These are phyloP conservation scores for Fonsecaea monophora DNA, from an alignment of 2,329 filamentous ascomycete genomes.

Conservation along the genomic window DNA sequence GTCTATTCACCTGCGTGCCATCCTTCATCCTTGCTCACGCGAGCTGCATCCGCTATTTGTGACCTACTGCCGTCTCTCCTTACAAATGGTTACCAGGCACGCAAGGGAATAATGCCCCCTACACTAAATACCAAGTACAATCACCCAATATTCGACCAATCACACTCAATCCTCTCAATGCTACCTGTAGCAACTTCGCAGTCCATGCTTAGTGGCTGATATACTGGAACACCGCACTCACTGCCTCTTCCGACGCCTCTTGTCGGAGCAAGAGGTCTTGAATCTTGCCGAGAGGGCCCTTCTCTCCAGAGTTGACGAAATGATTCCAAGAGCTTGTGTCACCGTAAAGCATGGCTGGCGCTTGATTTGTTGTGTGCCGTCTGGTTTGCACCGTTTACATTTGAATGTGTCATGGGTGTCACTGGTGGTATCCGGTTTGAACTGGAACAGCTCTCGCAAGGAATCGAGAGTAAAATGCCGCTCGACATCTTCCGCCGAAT, in stretches of 20 bases:
- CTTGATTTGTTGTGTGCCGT: slow-evolving; percentile 89
- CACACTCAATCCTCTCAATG: not conserved
- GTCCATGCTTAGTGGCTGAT: slow-evolving; percentile 75
- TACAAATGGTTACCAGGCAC: not conserved
- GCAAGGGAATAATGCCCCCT: slow-evolving; percentile 7
- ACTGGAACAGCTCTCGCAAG: slow-evolving; percentile 91
- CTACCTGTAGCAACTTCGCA: not conserved
- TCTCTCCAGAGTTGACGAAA: slow-evolving; percentile 77
- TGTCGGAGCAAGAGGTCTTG: slow-evolving; percentile 91
- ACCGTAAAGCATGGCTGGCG: slow-evolving; percentile 92
- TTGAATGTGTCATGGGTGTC: slow-evolving; percentile 99
- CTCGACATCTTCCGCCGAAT: slow-evolving; percentile 95
- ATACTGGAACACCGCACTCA: slow-evolving; percentile 97
- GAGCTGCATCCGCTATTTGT: not conserved
- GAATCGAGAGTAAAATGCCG: slow-evolving; percentile 93
- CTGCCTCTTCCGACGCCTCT: slow-evolving; percentile 77
- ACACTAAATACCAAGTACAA: not conserved
- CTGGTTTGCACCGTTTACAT: slow-evolving; percentile 90
- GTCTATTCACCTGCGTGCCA: too few relatives aligned
- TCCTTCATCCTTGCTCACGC: not conserved
- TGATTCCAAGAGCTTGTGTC: slow-evolving; percentile 99
- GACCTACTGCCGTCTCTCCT: not conserved
- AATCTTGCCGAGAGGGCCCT: slow-evolving; percentile 74
- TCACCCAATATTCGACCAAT: not conserved
- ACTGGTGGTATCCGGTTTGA: slow-evolving; percentile 79